Evolutionary conservation across 2,329 filamentous ascomycete species (phyloP).

Genomic region (Pezicula neosporulosa): DNA sequence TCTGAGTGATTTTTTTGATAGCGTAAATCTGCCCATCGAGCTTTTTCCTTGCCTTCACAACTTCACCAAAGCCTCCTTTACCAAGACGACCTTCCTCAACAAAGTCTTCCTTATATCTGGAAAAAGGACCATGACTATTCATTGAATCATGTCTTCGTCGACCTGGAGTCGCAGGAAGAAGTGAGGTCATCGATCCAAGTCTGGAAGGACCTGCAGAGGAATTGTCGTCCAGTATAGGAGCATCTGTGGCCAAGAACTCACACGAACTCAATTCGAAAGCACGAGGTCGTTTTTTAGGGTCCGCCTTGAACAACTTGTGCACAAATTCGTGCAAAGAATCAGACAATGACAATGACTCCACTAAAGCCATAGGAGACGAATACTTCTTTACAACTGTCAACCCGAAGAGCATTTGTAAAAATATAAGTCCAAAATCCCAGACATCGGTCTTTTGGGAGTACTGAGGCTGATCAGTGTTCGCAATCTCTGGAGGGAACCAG

Average conservation of each 20-base stretch:
- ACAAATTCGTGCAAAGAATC: slow-evolving; percentile 76
- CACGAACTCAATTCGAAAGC: slow-evolving; percentile 70
- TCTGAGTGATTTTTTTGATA: slow-evolving; percentile 92
- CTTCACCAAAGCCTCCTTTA: slow-evolving; percentile 93
- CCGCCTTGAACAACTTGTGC: slow-evolving; percentile 77
- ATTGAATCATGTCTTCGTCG: slow-evolving; percentile 61
- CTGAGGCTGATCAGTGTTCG: slow-evolving; percentile 56
- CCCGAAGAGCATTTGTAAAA: slow-evolving; percentile 93
- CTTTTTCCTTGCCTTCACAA: slow-evolving; percentile 92
- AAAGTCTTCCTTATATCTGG: slow-evolving; percentile 80
- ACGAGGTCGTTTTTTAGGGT: slow-evolving; percentile 79
- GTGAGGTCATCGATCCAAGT: slow-evolving; percentile 35
- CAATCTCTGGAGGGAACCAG: slow-evolving; percentile 80
- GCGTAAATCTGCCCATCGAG: slow-evolving; percentile 92
- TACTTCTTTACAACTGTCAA: slow-evolving; percentile 73
- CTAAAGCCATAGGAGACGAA: slow-evolving; percentile 71
- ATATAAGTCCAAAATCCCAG: slow-evolving; percentile 90
- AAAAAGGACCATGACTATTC: slow-evolving; percentile 43
- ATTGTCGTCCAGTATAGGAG: slow-evolving; percentile 46
- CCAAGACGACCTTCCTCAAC: slow-evolving; percentile 85
- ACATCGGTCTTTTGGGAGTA: slow-evolving; percentile 81
- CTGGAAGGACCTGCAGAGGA: slow-evolving; percentile 35
- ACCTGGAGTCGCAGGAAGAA: slow-evolving; percentile 38
- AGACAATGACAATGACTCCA: slow-evolving; percentile 69
- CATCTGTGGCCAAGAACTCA: slow-evolving; percentile 64